Evolutionary conservation across 345 rosid genomes (phyloP), one percentile per base, ranked within the genome.

Genomic region (Dipteronia dyeriana): DNA sequence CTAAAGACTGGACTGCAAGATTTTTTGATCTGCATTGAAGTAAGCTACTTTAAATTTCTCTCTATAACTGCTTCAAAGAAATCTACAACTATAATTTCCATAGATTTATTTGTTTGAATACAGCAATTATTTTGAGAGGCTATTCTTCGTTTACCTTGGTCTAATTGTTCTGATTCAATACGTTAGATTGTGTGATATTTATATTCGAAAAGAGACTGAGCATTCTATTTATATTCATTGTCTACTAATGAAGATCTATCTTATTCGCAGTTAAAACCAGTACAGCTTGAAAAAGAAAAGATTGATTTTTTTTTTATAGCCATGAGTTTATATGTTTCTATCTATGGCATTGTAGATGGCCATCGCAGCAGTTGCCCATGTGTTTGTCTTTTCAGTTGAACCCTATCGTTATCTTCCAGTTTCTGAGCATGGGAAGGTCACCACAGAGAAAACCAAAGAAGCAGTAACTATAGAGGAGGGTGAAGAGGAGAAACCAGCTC

Each of bases 21-120:
- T 76, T 93, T 95, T 31, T 76, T 92, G 65, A 93, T 95, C 57
- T 93, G 98, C 82, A 88, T 92, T 13, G 94, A 96, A 85, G 97
- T 94, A 84, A 85, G 92, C 26, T 59, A 34, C 38, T 34, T 0
- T 34, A 34, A 34, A 4, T 34, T 34, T 34, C 38, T 34, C 38
- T 34, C 5, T 34, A 34, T 34, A 34, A 34, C 6, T 34, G 6
- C 38, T 34, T 34, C 38, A 34, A 34, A 34, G 38, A 0, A 34
- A 34, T 34, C 38, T 34, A 34, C 7, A 4, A 34, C 38, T 4
- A 34, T 34, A 34, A 34, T 34, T 34, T 34, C 4, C 38, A 4
- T 34, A 34, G 38, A 34, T 31, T 4, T 34, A 4, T 34, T 34
- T 34, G 6, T 4, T 34, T 34, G 38, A 34, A 34, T 34, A 34